Base-by-base conservation (phyloP, 495 filamentous ascomycete genomes). In the Aspergillus diversus region DNA sequence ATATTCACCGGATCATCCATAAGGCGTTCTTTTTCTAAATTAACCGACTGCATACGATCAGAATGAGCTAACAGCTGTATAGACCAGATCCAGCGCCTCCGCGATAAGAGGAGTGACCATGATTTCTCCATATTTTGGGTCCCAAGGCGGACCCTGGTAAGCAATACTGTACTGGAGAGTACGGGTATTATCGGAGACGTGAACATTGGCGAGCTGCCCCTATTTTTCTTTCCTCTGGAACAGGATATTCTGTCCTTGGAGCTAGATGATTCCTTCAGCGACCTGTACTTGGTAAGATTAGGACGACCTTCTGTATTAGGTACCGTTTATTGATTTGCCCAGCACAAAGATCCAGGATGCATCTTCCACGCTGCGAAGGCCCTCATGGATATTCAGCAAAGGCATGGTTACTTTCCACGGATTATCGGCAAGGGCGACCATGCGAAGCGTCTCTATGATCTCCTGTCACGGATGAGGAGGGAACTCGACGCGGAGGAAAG, bases 401-500 rank as follows among this genome's bases (percentile, higher is more conserved):
- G 88, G 63, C 88, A 97, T 75, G 96, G 96, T 7, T 87, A 98
- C 52, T 98, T 98, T 68, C 95, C 96, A 37, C 87, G 93, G 7
- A 96, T 99, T 66, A 88, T 96, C 47, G 96, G 96, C 46, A 99
- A 99, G 77, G 96, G 96, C 17, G 93, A 98, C 71, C 89, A 96
- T 77, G 93, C 93, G 17, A 90, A 92, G 62, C 86, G 88, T 39
- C 83, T 99, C 0, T 91, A 92, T 55, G 93, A 97, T 68, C 82
- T 97, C 12, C 80, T 99, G n/a, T 77, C 90, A 37, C 90, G 93
- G 35, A 97, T 98, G 94, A 89, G 96, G 53, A 90, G 90, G 66
- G 95, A 99, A 73, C 78, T 92, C 33, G 85, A 92, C 48, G 92
- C 91, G 21, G 89, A 90, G 39, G 92, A 96, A 68, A 89, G 91